Evolutionary conservation across 768 basidiomycete genomes (phyloP).

Genomic region (Kwoniella botswanensis): DNA sequence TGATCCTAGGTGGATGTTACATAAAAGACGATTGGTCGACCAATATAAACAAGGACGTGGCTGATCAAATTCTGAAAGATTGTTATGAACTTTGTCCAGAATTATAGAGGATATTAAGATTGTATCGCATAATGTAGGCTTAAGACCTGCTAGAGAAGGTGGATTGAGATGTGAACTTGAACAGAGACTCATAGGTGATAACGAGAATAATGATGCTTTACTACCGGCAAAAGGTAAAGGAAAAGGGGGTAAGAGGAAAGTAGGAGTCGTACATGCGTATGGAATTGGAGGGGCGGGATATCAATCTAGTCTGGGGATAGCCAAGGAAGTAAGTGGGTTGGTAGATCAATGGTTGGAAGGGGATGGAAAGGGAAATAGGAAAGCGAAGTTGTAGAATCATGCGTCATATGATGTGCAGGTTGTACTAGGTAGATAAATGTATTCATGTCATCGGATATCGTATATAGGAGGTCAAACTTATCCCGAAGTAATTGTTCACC

Average conservation of each 20-base stretch:
- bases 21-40: conserved; percentile 63
- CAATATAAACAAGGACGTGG: conserved; percentile 61
- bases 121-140: conserved; percentile 66
- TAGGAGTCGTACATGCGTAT: conserved; percentile 66
- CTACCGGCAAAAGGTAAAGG: conserved; percentile 32
- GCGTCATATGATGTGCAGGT: too few relatives aligned
- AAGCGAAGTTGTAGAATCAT: conserved; percentile 15
- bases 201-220: conserved; percentile 10
- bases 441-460: too few relatives aligned
- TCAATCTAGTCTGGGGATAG: conserved; percentile 55
- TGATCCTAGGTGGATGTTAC: conserved; percentile 68
- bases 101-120: conserved; percentile 60
- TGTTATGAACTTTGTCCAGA: conserved; percentile 59
- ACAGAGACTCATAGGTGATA: conserved; percentile 43
- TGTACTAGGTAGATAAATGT: too few relatives aligned
- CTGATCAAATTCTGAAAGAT: conserved; percentile 62
- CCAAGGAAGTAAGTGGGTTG: conserved; percentile 41
- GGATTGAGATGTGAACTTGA: conserved; percentile 69
- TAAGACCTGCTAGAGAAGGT: conserved; percentile 65
- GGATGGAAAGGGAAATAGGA: background rate
- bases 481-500: too few relatives aligned
- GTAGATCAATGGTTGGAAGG: conserved; percentile 16
- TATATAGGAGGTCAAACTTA: too few relatives aligned
- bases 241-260: conserved; percentile 32
- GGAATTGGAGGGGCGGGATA: conserved; percentile 63